Evolutionary conservation across 2,329 filamentous ascomycete species (phyloP), one percentile per base, ranked within the genome.

Genomic region (Botryotinia globosa): DNA sequence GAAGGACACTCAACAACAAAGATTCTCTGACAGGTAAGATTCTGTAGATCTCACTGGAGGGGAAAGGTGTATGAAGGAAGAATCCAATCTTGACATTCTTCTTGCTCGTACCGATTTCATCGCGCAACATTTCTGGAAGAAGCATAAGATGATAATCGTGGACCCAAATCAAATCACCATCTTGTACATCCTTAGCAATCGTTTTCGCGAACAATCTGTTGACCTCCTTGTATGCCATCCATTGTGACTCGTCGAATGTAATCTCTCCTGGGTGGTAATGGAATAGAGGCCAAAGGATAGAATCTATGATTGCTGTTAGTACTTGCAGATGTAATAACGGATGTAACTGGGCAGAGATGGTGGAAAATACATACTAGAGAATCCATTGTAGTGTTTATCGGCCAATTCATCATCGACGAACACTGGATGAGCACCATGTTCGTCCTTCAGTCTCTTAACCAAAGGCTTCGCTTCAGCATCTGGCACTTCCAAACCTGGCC

Each of bases 121-220:
- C 92, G 75, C 96, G 93, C 73, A 99, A 87, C 94, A 98, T 97
- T 80, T 95, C 90, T 45, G 96, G 96, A 48, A 99, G 88, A 32
- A 99, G 90, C 94, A 98, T 98, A 75, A 98, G 86, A 83, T 99
- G 96, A 84, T 98, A 99, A 83, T 99, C 96, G 82, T 99, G 96
- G 9, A 99, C 93, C 96, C 96, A 99, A 79, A 99, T 92, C 79
- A 98, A 85, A 82, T 99, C 96, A 72, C 94, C 94, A 81, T 98
- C 95, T 81, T 94, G 89, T 18, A 98, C 93, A 78, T 97, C 93
- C 78, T 91, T 91, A 72, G 92, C 90, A 76, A 99, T 91, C 22
- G 92, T 91, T 84, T 95, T 91, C 73, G 96, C 95, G 80, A 98
- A 99, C 12, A 97, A 87, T 65, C 92, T 89, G 83, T 98, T 99